A percentile compares a stretch with the other conserved stretches of the same genome.
Conservation (phyloP, 257 asterid genomes). For the Thymus quinquecostatus region DNA sequence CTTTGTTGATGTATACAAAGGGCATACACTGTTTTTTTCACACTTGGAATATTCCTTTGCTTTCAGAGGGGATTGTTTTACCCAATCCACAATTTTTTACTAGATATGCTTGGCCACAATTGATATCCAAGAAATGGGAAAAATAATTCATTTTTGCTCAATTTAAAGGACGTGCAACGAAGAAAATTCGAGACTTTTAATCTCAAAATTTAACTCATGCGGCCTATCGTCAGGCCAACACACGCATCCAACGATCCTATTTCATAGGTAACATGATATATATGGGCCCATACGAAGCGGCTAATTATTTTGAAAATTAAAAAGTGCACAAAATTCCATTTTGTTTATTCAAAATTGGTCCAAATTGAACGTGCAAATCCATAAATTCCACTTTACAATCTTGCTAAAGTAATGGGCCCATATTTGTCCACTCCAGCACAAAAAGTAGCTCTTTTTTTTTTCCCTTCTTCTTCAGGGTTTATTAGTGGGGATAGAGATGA, state of each 20-base stretch:
- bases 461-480: no score
- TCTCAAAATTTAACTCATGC: no score
- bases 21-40: constrained; percentile 9
- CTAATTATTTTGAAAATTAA: not conserved
- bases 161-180: not conserved
- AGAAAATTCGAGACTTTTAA: no score
- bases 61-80: not conserved
- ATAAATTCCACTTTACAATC: constrained; percentile 22
- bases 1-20: not conserved
- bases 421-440: constrained; percentile 18
- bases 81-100: not conserved
- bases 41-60: not conserved
- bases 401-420: constrained; percentile 38
- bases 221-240: no score
- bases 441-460: constrained; percentile 15
- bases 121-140: not conserved
- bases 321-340: no score
- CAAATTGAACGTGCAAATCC: constrained; percentile 15
- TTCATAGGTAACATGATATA: not conserved
- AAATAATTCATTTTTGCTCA: not conserved
- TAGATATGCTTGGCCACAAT: not conserved
- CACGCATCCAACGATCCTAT: no score
- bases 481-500: constrained; percentile 27
- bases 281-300: not conserved
- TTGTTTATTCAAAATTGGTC: not conserved